These are phyloP conservation scores for Pichia sp. DNA, from an alignment of 1,139 yeast species.

Conservation along the genomic window DNA sequence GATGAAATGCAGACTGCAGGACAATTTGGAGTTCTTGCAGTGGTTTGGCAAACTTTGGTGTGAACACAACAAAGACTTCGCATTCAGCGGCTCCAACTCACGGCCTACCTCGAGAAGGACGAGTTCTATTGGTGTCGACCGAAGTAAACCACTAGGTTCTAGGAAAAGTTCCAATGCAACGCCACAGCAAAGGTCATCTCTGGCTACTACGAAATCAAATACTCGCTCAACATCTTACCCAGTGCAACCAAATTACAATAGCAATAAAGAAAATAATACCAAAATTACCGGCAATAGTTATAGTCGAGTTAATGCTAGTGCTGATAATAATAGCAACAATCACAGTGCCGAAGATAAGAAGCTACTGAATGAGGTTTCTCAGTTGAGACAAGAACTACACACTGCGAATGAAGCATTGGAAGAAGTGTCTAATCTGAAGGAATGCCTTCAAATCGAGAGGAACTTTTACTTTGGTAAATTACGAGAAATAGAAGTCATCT, in stretches of 20 bases:
- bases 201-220: neutral
- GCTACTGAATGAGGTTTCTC: constrained; percentile 43
- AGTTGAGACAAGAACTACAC: constrained; percentile 1
- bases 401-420: constrained; percentile 14
- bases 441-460: constrained; percentile 68
- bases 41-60: constrained; percentile 87
- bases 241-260: neutral
- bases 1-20: constrained; percentile 86
- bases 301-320: neutral
- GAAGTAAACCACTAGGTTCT: neutral
- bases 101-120: constrained; percentile 5
- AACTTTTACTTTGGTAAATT: constrained; percentile 87
- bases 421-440: constrained; percentile 15
- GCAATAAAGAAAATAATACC: neutral
- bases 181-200: neutral
- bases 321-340: neutral
- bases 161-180: neutral
- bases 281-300: neutral
- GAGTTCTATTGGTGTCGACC: constrained; percentile 4
- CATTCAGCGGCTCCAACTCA: constrained; percentile 3
- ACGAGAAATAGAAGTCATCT: constrained; percentile 79
- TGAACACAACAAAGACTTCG: constrained; percentile 64
- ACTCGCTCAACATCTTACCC: neutral
- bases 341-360: constrained; percentile 49
- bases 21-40: constrained; percentile 87